Conservation (phyloP, 805 yeast species). For the Zygosaccharomyces bailii region DNA sequence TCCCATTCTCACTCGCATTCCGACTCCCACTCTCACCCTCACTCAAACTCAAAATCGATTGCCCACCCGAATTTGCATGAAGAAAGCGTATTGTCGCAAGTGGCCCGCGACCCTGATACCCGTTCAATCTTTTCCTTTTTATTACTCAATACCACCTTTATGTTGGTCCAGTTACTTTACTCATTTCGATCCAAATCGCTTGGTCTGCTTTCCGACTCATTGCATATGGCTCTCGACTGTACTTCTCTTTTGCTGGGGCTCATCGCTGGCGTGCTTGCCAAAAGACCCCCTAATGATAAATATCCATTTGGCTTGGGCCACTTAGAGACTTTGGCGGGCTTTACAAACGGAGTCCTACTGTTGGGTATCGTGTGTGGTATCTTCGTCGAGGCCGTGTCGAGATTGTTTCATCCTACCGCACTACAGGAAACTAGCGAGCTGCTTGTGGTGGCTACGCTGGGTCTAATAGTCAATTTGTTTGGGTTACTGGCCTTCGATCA, state of each 20-base stretch:
- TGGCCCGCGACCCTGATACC: constrained; percentile 61
- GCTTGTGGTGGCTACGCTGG: constrained; percentile 77
- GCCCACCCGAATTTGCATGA: not conserved
- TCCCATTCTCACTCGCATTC: constrained; percentile 15
- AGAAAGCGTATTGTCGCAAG: constrained; percentile 30
- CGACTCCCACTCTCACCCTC: not conserved
- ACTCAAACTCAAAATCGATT: not conserved
- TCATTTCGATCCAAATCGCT: constrained; percentile 90
- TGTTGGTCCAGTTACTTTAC: constrained; percentile 89
- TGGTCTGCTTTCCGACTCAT: constrained; percentile 86
- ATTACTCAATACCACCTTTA: constrained; percentile 81
- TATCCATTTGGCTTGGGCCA: constrained; percentile 85
- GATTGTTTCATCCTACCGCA: constrained; percentile 73
- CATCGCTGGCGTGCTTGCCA: constrained; percentile 71
- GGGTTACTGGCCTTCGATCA: constrained; percentile 95
- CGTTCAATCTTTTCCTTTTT: constrained; percentile 85
- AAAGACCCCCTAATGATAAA: constrained; percentile 56
- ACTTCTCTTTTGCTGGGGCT: constrained; percentile 84
- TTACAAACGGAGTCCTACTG: constrained; percentile 85
- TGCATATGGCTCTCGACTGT: constrained; percentile 96
- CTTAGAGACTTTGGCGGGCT: constrained; percentile 90
- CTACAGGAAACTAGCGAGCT: constrained; percentile 80
- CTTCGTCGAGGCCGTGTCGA: constrained; percentile 77
- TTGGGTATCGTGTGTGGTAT: constrained; percentile 89
- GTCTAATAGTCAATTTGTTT: constrained; percentile 81